Evolutionary conservation across 2,329 filamentous ascomycete species (phyloP), one percentile per base, ranked within the genome.

Genomic region (Penicillium sp.): DNA sequence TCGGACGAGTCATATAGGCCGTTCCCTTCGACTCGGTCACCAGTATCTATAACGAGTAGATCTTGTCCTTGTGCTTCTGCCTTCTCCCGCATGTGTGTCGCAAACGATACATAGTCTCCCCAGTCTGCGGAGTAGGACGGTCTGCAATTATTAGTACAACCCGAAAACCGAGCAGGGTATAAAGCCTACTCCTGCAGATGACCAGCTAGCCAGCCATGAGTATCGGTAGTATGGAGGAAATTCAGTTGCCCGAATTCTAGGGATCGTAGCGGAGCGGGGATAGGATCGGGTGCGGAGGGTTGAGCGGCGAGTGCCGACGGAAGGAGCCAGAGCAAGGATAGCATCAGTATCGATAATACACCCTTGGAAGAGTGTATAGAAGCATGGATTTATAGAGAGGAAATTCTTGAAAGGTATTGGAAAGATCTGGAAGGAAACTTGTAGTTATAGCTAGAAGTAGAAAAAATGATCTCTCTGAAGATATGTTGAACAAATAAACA

Each of bases 41-140:
- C 94, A 0, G 92, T 97, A 71, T 99, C 94, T 60, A 99, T 80
- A n/a, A 99, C 79, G n/a, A 99, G 78, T 16, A 99, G 78, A 71
- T 99, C 94, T 28, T 84, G 84, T 42, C 91, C 91, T 50, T 87
- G 81, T 1, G 85, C 83, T 68, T 97, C 89, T 53, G 91, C 91
- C 68, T 84, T 87, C 62, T 85, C 82, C 53, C 85, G 88, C 80
- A 99, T 85, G 69, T 93, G 91, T 35, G 88, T 80, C 33, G 91
- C 85, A 70, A 99, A 97, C 7, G 93, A 97, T 66, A 97, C 83
- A 74, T 97, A 99, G 76, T 99, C 94, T 56, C 94, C 94, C 91
- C 94, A 97, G 74, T 99, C 94, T 44, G 91, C 93, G 7, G 90
- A 92, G 75, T 95, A 99, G 57, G 94, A 93, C 3, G 91, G 82